Evolutionary conservation across 371 early-diverging fungal genomes (phyloP), one percentile per base, ranked within the genome.

Genomic region (Mortierella sp.): DNA sequence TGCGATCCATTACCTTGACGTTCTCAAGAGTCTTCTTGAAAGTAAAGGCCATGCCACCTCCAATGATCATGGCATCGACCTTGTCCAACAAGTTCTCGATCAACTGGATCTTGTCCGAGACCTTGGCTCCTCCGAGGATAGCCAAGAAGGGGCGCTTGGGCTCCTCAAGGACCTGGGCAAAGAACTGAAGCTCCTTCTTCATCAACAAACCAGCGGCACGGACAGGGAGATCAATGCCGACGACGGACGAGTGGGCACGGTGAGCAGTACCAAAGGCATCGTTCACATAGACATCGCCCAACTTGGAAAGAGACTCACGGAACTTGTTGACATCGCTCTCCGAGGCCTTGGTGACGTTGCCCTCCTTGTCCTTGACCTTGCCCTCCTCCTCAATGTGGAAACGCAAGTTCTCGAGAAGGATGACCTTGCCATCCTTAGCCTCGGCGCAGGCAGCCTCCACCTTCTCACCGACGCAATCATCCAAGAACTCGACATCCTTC

Each of bases 241-340:
- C 97, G 93, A 98, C 97, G 63, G 99, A 98, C 70, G 94, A 94
- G 85, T 91, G 94, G 55, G 97, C 96, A 81, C 99, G 94, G 84
- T 99, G 99, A 69, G 99, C 97, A 56, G 98, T 98, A 69, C 99
- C 99, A 84, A 99, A 99, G 44, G 99, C 99, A 84, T 99, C 99
- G 87, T 98, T 98, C 65, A 99, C 92, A 77, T 96, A 98, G 67
- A 99, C 85, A 84, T 99, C 99, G 66, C 98, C 98, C 57, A 99
- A 91, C 71, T 90, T 92, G 72, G 94, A 90, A 72, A 99, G 93
- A 64, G 96, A 95, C 11, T 81, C 90, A 68, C 98, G 93, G 95
- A 99, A 98, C 64, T 82, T 86, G 58, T 91, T 86, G 81, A 98
- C 92, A 60, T 86, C 89, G 23, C 89, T 91, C 62, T 92, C 86